Base-by-base conservation (phyloP, 495 filamentous ascomycete species). In the Penicillium diatomitis region DNA sequence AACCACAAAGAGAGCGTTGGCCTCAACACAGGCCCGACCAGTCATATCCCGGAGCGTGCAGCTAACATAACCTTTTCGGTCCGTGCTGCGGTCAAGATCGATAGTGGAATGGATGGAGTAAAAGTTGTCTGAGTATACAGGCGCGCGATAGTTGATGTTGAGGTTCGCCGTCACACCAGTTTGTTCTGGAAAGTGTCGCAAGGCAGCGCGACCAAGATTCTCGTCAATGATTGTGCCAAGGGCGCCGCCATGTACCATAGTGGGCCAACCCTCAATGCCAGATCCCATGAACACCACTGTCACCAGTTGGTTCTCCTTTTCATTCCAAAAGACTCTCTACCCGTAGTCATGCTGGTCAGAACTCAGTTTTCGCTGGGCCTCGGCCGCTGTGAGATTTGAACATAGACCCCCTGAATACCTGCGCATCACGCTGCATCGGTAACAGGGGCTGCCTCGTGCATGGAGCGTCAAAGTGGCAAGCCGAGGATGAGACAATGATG, bases 141-240 rank as follows among this genome's bases (percentile, higher is more conserved):
- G 79, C 9, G 66, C 65, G 10, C 75, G 69, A 55, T 90, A 92
- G 41, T 74, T 69, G 31, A 90, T 53, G 47, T 80, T 74, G 51
- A 92, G 64, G 38, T 78, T 79, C 4, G 82, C 82, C 27, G 84
- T 87, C 39, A 86, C 72, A 1, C 77, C 82, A 27, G 72, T 73
- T 4, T 60, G 56, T 8, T 54, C 61, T 6, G 69, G 71, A 40
- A 74, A 57, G 44, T 64, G 53, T 44, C 63, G 63, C 44, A 74
- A 60, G 5, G 69, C 71, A 27, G 65, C 60, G 9, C 69, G 68
- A 38, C 67, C 69, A 20, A 74, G 53, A 37, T 66, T 62, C 54
- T 94, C 87, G 61, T 88, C 84, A 32, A 90, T 62, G 6, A 89
- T 58, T 0, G 84, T 89, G 4, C 81, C 86, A 35, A 88, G 71